Evolutionary conservation across 2,329 filamentous ascomycete genomes (phyloP).

Genomic region (Raffaelea albimanens): DNA sequence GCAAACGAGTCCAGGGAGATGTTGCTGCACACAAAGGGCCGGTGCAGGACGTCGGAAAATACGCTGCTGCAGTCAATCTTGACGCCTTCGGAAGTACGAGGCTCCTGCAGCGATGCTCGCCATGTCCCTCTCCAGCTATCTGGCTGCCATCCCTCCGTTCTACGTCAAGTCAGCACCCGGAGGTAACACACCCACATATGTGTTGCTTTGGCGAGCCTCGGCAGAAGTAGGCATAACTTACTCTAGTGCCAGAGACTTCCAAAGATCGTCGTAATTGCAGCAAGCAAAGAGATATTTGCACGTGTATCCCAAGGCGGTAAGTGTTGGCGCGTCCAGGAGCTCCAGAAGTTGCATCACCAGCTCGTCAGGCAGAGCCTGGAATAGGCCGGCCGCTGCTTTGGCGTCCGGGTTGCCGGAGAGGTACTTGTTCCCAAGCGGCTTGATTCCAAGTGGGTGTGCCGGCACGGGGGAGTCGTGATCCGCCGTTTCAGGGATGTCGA

Average conservation of each 20-base stretch:
- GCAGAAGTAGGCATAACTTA: constrained; percentile 43
- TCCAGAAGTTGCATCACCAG: constrained; percentile 68
- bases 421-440: constrained; percentile 76
- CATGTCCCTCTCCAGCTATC: constrained; percentile 74
- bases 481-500: no score
- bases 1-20: constrained; percentile 58
- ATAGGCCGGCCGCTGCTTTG: constrained; percentile 54
- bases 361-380: constrained; percentile 70
- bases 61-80: constrained; percentile 65
- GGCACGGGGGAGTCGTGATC: constrained; percentile 46
- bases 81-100: constrained; percentile 36
- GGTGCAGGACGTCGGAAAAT: constrained; percentile 83
- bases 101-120: constrained; percentile 57
- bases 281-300: constrained; percentile 86
- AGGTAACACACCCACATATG: constrained; percentile 17
- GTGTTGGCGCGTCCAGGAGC: constrained; percentile 51
- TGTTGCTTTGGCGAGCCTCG: neutral
- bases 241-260: constrained; percentile 78
- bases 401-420: constrained; percentile 58
- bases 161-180: constrained; percentile 12
- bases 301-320: constrained; percentile 62
- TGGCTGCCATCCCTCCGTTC: constrained; percentile 17
- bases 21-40: constrained; percentile 83
- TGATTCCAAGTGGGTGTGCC: constrained; percentile 72
- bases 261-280: constrained; percentile 74